Conservation (phyloP, 2,329 filamentous ascomycete species). For the Fusarium zealandicum region DNA sequence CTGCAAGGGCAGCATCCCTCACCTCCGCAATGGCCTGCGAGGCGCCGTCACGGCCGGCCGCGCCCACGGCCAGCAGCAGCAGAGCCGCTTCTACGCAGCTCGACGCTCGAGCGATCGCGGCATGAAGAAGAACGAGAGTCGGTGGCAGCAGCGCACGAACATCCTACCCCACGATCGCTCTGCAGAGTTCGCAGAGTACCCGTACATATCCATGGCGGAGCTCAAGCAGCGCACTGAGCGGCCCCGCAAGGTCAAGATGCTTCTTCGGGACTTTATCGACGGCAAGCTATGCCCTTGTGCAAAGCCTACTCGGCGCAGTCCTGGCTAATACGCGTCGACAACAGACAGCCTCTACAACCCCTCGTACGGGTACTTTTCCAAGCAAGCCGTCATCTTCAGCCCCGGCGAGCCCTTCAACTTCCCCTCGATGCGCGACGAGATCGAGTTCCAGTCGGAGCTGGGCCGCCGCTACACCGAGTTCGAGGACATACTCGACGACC, state of each 20-base stretch:
- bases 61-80: slow-evolving; percentile 12
- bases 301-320: slow-evolving; percentile 4
- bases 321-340: slow-evolving; percentile 26
- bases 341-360: slow-evolving; percentile 93
- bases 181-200: slow-evolving; percentile 82
- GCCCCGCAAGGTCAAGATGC: slow-evolving; percentile 91
- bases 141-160: slow-evolving; percentile 86
- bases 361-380: slow-evolving; percentile 94
- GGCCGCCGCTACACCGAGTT: slow-evolving; percentile 86
- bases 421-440: slow-evolving; percentile 78
- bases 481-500: slow-evolving; percentile 83
- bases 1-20: slow-evolving; percentile 42
- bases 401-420: slow-evolving; percentile 94
- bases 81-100: slow-evolving; percentile 42
- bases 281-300: slow-evolving; percentile 57
- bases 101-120: slow-evolving; percentile 48
- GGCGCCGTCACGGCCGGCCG: slow-evolving; percentile 8
- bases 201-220: slow-evolving; percentile 83
- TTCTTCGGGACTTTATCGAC: slow-evolving; percentile 97
- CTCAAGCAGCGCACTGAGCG: slow-evolving; percentile 76
- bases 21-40: slow-evolving; percentile 36
- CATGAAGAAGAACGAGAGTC: slow-evolving; percentile 65
- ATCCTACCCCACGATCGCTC: slow-evolving; percentile 78
- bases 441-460: slow-evolving; percentile 80
- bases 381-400: slow-evolving; percentile 94